phyloP scores from a whole-genome alignment of 2,329 filamentous ascomycete species.

The Ophiostoma ips region DNA sequence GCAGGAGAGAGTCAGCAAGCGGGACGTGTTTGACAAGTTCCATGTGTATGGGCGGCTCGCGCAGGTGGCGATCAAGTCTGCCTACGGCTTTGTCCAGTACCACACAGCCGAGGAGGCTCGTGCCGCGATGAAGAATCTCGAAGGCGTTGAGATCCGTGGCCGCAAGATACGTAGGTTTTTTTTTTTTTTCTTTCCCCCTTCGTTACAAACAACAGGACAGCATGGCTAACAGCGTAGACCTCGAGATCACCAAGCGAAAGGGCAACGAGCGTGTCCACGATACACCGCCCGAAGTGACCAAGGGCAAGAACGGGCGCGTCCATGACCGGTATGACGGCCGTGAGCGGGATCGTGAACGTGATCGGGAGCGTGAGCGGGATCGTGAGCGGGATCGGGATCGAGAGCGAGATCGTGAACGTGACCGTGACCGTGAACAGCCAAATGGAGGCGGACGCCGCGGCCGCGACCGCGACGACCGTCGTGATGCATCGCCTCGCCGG shows the following conservation, averaged over 20 bases:
- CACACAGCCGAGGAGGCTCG: constrained; percentile 61
- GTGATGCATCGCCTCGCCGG: constrained; percentile 41
- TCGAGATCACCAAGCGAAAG: constrained; percentile 36
- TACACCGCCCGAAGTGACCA: background rate
- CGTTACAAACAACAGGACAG: too few relatives aligned
- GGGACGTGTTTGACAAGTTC: constrained; percentile 86
- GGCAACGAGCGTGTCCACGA: background rate
- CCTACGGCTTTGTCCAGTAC: constrained; percentile 95
- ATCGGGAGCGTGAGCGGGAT: too few relatives aligned
- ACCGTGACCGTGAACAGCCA: background rate
- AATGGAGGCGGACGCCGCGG: background rate
- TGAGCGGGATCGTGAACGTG: too few relatives aligned
- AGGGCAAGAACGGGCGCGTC: constrained; percentile 17
- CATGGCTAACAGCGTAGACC: constrained; percentile 40
- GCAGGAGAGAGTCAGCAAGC: constrained; percentile 83
- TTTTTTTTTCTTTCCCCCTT: background rate
- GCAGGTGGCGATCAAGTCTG: constrained; percentile 92
- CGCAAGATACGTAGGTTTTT: constrained; percentile 72
- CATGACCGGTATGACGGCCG: background rate
- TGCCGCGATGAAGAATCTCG: constrained; percentile 60
- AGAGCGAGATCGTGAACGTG: too few relatives aligned
- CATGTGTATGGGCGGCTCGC: constrained; percentile 73
- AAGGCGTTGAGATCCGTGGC: constrained; percentile 72
- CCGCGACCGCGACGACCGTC: constrained; percentile 24
- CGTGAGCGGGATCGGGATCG: too few relatives aligned